These are phyloP conservation scores for Chlamydomonas sp. DNA, from an alignment of 139 green algal genomes.

Conservation along the genomic window DNA sequence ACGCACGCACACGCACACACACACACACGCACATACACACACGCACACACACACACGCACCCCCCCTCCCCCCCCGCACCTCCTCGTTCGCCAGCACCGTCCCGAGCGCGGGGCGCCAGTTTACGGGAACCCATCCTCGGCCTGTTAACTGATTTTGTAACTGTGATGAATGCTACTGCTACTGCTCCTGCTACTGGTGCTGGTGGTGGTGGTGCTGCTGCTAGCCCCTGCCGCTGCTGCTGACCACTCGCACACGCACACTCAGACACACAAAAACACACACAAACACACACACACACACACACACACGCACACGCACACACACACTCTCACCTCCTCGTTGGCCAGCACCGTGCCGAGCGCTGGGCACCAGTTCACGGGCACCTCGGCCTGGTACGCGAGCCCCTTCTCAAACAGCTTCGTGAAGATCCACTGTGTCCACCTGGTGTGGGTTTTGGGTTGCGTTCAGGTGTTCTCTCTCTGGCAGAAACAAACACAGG, in stretches of 20 bases:
- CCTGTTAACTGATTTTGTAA: conserved; percentile 88
- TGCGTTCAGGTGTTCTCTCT: too few relatives aligned
- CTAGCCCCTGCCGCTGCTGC: background rate
- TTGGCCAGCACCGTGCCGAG: conserved; percentile 95
- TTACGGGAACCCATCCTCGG: conserved; percentile 95
- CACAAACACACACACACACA: too few relatives aligned
- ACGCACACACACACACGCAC: too few relatives aligned
- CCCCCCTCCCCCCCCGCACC: too few relatives aligned
- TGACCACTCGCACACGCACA: conserved; percentile 20
- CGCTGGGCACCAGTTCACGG: conserved; percentile 97
- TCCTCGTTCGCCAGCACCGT: conserved; percentile 98
- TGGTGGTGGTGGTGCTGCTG: too few relatives aligned
- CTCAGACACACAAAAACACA: too few relatives aligned
- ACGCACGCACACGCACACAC: too few relatives aligned
- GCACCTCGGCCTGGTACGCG: conserved; percentile 96
- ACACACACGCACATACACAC: too few relatives aligned
- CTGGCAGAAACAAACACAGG: too few relatives aligned
- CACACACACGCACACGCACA: too few relatives aligned
- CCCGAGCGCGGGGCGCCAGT: conserved; percentile 93
- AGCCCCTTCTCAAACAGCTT: conserved; percentile 86
- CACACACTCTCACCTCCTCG: too few relatives aligned
- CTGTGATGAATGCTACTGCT: conserved; percentile 35
- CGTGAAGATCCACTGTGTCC: conserved; percentile 99
- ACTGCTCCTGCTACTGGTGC: background rate
- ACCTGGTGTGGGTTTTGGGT: conserved; percentile 56